Evolutionary conservation across 495 filamentous ascomycete species (phyloP), one percentile per base, ranked within the genome.

Genomic region (Usnea hakonensis): DNA sequence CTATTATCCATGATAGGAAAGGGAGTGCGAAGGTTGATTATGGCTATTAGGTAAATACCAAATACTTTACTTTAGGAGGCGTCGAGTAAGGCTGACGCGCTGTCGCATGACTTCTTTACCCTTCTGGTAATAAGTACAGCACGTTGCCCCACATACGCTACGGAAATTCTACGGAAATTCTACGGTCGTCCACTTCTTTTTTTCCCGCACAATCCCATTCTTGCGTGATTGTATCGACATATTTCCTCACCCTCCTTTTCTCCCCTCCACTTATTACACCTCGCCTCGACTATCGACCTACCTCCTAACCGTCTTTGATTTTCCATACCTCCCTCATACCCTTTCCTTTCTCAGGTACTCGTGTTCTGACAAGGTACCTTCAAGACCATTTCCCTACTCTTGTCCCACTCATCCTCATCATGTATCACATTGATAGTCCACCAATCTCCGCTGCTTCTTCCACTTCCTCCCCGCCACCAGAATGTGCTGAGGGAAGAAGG

Each of bases 401-500:
- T 5, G n/a, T n/a, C n/a, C n/a, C 19, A 52, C 28, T 32, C 28
- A 32, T 52, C 54, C 37, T 57, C 32, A 62, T 57, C 32, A 62
- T 62, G 60, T 57, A 62, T 40, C 36, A 35, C 38, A 11, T 44
- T n/a, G 40, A 50, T 32, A 57, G 48, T 21, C 60, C 60, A 36
- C 60, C 60, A 2, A 21, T 33, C 5, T 57, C 60, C 6, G 40
- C 38, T 9, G 26, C 60, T 23, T 56, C 60, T 23, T 62, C 60
- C n/a, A 48, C 53, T 30, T 30, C 53, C 50, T 69, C 64, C 26
- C 60, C 64, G 23, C 64, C 61, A 23, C 44, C 64, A 21, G 59
- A 37, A 55, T 33, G 26, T 30, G 54, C 60, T 23, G 59, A 60
- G 19, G 36, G 53, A 40, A 73, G 68, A 32, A 83, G 79, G 71